These are phyloP conservation scores for Phaeoacremonium minimum DNA, from an alignment of 2,329 filamentous ascomycete species.

Conservation along the genomic window DNA sequence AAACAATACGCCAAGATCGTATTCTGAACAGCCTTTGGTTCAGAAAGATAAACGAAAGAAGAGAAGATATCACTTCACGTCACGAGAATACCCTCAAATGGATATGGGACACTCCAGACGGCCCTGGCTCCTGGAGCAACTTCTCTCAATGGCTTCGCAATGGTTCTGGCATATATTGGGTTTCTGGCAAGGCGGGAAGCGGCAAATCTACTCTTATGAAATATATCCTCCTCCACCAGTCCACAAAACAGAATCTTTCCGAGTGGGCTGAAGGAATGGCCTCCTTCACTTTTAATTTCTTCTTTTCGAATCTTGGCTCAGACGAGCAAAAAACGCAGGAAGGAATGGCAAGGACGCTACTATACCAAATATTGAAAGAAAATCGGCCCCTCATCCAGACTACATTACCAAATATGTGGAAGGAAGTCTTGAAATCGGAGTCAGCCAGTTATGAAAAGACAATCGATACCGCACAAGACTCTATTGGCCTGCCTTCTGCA, in stretches of 20 bases:
- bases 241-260: not conserved
- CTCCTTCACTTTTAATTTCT: not conserved
- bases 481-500: not conserved
- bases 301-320: not conserved
- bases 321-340: not conserved
- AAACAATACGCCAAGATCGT: not conserved
- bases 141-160: not conserved
- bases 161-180: not conserved
- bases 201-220: constrained; percentile 4
- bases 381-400: not conserved
- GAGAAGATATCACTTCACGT: constrained; percentile 1
- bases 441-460: too few relatives aligned
- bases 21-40: constrained; percentile 10
- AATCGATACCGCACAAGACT: too few relatives aligned
- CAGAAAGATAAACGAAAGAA: constrained; percentile 9
- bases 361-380: not conserved
- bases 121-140: not conserved
- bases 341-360: not conserved
- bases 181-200: constrained; percentile 1
- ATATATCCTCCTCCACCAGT: not conserved
- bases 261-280: not conserved
- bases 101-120: constrained; percentile 3
- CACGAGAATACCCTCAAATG: constrained; percentile 8
- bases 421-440: not conserved
- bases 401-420: not conserved